phyloP scores from a whole-genome alignment of 2,329 filamentous ascomycete genomes.

The Clarireedia paspali region DNA sequence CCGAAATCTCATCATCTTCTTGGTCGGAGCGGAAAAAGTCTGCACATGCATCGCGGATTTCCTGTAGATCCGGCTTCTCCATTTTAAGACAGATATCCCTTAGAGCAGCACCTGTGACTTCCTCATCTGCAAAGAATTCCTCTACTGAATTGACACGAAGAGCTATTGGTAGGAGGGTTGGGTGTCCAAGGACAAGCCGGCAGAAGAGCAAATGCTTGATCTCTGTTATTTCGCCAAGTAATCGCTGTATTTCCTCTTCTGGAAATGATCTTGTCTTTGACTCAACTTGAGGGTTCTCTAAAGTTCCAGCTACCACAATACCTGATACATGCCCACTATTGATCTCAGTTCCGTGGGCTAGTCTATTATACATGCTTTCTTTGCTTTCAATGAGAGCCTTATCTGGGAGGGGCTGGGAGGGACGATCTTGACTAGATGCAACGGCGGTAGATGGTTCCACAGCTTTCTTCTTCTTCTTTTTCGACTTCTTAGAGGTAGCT shows the following conservation, averaged over 20 bases:
- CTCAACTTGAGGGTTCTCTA: conserved; percentile 16
- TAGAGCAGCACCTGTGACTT: conserved; percentile 36
- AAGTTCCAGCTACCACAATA: conserved; percentile 29
- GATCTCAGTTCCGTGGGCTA: conserved; percentile 33
- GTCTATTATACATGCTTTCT: conserved; percentile 33
- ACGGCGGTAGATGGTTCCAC: conserved; percentile 9
- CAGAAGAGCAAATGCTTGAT: conserved; percentile 43
- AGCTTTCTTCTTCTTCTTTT: conserved; percentile 31
- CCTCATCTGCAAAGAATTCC: conserved; percentile 36
- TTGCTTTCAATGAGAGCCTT: conserved; percentile 37
- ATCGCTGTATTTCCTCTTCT: conserved; percentile 35
- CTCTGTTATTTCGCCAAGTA: conserved; percentile 39
- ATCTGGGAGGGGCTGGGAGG: conserved; percentile 24
- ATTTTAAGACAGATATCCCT: conserved; percentile 41
- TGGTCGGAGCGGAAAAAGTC: conserved; percentile 37
- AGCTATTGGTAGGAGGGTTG: conserved; percentile 37
- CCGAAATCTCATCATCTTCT: conserved; percentile 30
- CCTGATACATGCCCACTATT: conserved; percentile 30
- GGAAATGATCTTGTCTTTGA: conserved; percentile 33
- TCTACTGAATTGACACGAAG: conserved; percentile 37
- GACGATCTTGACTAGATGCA: conserved; percentile 3
- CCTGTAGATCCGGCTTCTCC: conserved; percentile 40
- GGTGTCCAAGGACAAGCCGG: conserved; percentile 38
- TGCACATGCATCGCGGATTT: conserved; percentile 43
- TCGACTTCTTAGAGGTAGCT: conserved; percentile 12